phyloP scores from a whole-genome alignment of 805 yeast species.

The Candida sithepensis region DNA sequence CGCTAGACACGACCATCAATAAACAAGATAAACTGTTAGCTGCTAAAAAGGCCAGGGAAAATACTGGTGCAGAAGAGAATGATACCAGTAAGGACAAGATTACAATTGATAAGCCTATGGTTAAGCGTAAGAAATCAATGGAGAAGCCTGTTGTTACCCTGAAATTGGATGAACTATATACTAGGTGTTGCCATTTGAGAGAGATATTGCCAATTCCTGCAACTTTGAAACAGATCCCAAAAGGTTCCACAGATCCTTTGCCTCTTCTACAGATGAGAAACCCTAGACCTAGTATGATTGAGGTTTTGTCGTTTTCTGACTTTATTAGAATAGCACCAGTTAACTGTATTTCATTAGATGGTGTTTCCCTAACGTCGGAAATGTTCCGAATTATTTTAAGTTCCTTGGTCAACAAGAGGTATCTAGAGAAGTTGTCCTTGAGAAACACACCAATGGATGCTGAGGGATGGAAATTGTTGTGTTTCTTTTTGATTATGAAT shows the following conservation, averaged over 20 bases:
- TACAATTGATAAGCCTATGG: slow-evolving; percentile 71
- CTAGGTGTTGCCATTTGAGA: slow-evolving; percentile 88
- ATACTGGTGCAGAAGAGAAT: slow-evolving; percentile 8
- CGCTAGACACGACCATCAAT: slow-evolving; percentile 27
- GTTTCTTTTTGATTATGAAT: slow-evolving; percentile 70
- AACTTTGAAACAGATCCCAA: slow-evolving; percentile 75
- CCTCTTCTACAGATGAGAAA: slow-evolving; percentile 70
- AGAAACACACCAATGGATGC: neutral
- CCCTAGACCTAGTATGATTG: slow-evolving; percentile 88
- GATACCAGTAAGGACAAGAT: slow-evolving; percentile 26
- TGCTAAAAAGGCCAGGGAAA: slow-evolving; percentile 27
- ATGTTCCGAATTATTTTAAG: slow-evolving; percentile 74
- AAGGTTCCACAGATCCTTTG: slow-evolving; percentile 72
- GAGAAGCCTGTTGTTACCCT: slow-evolving; percentile 36
- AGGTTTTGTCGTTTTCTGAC: slow-evolving; percentile 83
- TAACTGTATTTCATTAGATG: slow-evolving; percentile 71
- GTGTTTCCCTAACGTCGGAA: slow-evolving; percentile 66
- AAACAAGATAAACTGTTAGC: slow-evolving; percentile 28
- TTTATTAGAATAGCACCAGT: slow-evolving; percentile 84
- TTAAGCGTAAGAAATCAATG: slow-evolving; percentile 33
- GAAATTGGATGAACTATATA: slow-evolving; percentile 69
- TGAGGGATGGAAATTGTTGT: slow-evolving; percentile 73
- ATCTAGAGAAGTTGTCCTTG: slow-evolving; percentile 68
- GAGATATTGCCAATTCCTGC: slow-evolving; percentile 93
- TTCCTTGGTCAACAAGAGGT: slow-evolving; percentile 62